Percentiles rank a stretch among this genome's conserved stretches.
Conservation (phyloP, 2,329 filamentous ascomycete genomes). For the Dissoconium aciculare region DNA sequence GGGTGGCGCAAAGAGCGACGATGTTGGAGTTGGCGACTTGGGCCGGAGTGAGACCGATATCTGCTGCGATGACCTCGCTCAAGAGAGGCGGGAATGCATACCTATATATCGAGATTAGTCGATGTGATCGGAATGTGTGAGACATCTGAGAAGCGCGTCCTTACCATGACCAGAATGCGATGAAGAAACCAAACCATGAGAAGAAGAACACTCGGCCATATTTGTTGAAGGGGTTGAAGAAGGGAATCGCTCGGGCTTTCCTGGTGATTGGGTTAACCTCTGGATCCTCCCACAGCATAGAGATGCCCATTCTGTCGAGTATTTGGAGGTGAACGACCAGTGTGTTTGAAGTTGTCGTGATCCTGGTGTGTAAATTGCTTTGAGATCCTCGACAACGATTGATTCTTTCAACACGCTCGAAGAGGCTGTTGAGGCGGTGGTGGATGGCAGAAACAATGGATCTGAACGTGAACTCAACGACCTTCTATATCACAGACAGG, state of each 20-base stretch:
- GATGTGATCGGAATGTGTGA: conserved; percentile 1
- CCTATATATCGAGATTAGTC: conserved; percentile 29
- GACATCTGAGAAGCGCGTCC: conserved; percentile 9
- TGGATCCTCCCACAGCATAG: conserved; percentile 38
- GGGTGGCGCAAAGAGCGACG: conserved; percentile 57
- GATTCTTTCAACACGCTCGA: no score
- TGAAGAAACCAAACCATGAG: conserved; percentile 72
- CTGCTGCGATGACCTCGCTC: conserved; percentile 62
- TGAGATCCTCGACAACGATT: no score
- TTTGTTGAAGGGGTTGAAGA: conserved; percentile 61
- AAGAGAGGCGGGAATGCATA: conserved; percentile 81
- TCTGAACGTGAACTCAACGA: no score
- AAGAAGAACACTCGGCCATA: conserved; percentile 87
- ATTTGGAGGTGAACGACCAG: no score
- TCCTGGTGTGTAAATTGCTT: no score
- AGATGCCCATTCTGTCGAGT: conserved; percentile 7
- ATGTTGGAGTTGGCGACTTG: conserved; percentile 86
- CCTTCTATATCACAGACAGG: no score
- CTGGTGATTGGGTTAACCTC: conserved; percentile 70
- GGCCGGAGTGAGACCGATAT: conserved; percentile 53
- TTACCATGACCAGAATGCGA: conserved; percentile 71
- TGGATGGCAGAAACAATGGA: no score
- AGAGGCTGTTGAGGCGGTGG: no score
- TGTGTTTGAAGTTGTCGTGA: no score
- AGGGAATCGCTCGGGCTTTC: conserved; percentile 66